A percentile compares a stretch with the other conserved stretches of the same genome.
phyloP scores from a whole-genome alignment of 2,329 filamentous ascomycete species.

The Davidsoniella eucalypti region DNA sequence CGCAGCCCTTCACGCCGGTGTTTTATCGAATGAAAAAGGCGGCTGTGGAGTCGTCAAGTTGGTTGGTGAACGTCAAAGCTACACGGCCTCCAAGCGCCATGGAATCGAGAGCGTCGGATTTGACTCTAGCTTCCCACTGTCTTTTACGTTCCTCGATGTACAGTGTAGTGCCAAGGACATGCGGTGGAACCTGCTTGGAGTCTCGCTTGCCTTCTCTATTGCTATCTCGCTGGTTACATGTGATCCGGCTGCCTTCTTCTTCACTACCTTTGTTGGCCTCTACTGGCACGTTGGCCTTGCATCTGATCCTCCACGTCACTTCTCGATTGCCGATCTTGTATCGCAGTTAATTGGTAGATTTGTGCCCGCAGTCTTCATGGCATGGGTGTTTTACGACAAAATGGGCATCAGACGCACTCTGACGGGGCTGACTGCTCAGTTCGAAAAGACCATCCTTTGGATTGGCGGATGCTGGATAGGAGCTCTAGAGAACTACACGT shows the following conservation, averaged over 20 bases:
- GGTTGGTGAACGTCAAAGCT: conserved; percentile 50
- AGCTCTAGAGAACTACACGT: conserved; percentile 84
- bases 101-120: conserved; percentile 66
- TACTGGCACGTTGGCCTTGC: conserved; percentile 86
- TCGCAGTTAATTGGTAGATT: conserved; percentile 67
- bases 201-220: conserved; percentile 66
- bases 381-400: conserved; percentile 74
- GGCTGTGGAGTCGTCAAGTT: conserved; percentile 71
- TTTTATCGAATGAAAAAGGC: conserved; percentile 53
- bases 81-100: conserved; percentile 46
- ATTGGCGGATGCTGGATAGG: conserved; percentile 83
- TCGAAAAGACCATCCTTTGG: conserved; percentile 85
- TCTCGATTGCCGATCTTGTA: conserved; percentile 52
- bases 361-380: conserved; percentile 72
- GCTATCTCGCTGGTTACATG: conserved; percentile 68
- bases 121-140: conserved; percentile 75
- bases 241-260: conserved; percentile 69
- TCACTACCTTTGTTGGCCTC: conserved; percentile 60
- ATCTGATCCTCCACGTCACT: conserved; percentile 63
- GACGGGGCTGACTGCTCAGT: conserved; percentile 55
- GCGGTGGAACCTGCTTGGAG: conserved; percentile 66
- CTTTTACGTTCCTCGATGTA: conserved; percentile 60
- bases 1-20: conserved; percentile 67
- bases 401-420: conserved; percentile 62
- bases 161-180: conserved; percentile 57